These are phyloP conservation scores for Sphagnurus paluster DNA, from an alignment of 1,284 basidiomycete species.

Conservation along the genomic window DNA sequence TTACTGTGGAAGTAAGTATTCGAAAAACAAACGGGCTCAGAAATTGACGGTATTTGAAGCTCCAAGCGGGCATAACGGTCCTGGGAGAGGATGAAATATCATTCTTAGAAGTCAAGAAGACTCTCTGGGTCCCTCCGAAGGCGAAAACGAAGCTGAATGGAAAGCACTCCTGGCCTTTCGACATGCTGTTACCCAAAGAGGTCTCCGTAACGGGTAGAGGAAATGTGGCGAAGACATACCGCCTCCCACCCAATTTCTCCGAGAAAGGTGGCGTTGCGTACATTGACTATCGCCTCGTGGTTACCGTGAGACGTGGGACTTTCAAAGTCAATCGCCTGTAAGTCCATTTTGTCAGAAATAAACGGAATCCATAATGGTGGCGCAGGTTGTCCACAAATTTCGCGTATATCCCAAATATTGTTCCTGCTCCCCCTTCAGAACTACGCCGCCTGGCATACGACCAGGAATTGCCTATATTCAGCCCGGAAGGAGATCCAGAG, in stretches of 20 bases:
- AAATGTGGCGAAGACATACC: conserved; percentile 28
- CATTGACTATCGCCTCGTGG: conserved; percentile 50
- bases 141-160: conserved; percentile 39
- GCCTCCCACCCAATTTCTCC: too few species aligned
- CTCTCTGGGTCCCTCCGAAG: conserved; percentile 34
- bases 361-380: too few species aligned
- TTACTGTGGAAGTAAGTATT: conserved; percentile 40
- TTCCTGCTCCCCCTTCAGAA: conserved; percentile 46
- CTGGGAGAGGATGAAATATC: conserved; percentile 45
- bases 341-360: too few species aligned
- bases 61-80: conserved; percentile 39
- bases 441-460: conserved; percentile 47
- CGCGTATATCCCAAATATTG: conserved; percentile 38
- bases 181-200: conserved; percentile 42
- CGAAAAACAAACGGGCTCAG: background rate
- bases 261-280: conserved; percentile 42
- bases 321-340: conserved; percentile 43
- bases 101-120: conserved; percentile 40
- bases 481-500: conserved; percentile 47
- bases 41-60: conserved; percentile 22
- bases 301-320: conserved; percentile 45
- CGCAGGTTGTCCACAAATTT: conserved; percentile 35
- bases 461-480: conserved; percentile 37
- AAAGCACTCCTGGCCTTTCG: conserved; percentile 46
- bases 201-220: conserved; percentile 31